Evolutionary conservation across 768 basidiomycete genomes (phyloP).

Genomic region (Pulveroboletus sp.): DNA sequence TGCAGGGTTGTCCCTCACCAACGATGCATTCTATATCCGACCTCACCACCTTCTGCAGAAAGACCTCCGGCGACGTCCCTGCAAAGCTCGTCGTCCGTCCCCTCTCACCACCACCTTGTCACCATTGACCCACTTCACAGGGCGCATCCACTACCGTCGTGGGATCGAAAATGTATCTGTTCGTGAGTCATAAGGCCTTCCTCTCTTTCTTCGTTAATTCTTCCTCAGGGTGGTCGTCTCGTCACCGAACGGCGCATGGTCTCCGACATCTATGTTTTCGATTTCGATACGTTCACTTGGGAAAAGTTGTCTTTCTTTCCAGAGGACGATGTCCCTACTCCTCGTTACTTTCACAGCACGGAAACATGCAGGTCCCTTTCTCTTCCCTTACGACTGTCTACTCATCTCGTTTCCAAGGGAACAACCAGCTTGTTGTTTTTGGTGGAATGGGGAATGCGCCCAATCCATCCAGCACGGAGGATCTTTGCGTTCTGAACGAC

Average conservation of each 20-base stretch:
- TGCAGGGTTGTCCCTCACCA: not conserved
- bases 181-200: slow-evolving; percentile 45
- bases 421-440: slow-evolving; percentile 86
- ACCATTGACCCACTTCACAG: slow-evolving; percentile 34
- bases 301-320: slow-evolving; percentile 53
- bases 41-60: slow-evolving; percentile 79
- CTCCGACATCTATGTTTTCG: slow-evolving; percentile 85
- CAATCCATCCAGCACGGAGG: slow-evolving; percentile 65
- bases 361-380: slow-evolving; percentile 59
- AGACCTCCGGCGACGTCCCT: slow-evolving; percentile 82
- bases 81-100: slow-evolving; percentile 77
- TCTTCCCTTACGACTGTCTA: not conserved
- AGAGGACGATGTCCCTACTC: slow-evolving; percentile 69
- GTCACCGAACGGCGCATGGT: slow-evolving; percentile 87
- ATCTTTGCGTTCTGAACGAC: slow-evolving; percentile 89
- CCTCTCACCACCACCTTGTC: not conserved
- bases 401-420: slow-evolving; percentile 45
- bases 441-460: slow-evolving; percentile 90
- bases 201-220: not conserved
- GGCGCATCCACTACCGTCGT: slow-evolving; percentile 91
- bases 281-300: slow-evolving; percentile 81
- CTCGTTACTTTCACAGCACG: slow-evolving; percentile 93
- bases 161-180: slow-evolving; percentile 84
- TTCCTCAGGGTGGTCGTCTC: slow-evolving; percentile 71
- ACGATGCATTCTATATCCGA: slow-evolving; percentile 81